These are phyloP conservation scores for Carex cristatella DNA, from an alignment of 176 grass and related monocot species.

Conservation along the genomic window DNA sequence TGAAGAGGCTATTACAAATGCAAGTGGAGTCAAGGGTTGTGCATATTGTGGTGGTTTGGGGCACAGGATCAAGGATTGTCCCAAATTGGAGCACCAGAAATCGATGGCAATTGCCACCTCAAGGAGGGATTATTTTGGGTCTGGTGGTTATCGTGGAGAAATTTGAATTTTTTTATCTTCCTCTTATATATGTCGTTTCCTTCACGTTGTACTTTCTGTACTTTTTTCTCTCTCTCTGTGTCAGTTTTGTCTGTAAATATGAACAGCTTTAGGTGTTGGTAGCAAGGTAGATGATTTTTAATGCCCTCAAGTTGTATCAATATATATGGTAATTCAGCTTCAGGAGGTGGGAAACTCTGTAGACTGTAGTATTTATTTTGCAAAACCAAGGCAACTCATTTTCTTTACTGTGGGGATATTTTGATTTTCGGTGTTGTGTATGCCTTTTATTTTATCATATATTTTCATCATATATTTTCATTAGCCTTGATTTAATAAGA, in stretches of 20 bases:
- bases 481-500: too few species aligned
- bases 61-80: conserved; percentile 78
- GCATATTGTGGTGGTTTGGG: conserved; percentile 90
- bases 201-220: neutral
- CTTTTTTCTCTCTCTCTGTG: neutral
- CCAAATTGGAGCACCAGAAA: conserved; percentile 88
- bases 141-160: conserved; percentile 78
- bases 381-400: neutral
- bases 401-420: neutral
- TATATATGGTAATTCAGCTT: neutral
- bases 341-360: neutral
- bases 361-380: neutral
- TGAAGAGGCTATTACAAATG: conserved; percentile 55
- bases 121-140: conserved; percentile 72
- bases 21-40: conserved; percentile 87
- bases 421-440: too few species aligned
- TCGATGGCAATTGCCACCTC: conserved; percentile 76
- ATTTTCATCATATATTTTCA: too few species aligned
- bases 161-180: conserved; percentile 37
- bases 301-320: neutral
- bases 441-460: too few species aligned
- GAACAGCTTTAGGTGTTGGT: neutral
- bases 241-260: conserved; percentile 13
- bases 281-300: neutral
- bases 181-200: neutral